phyloP scores from a whole-genome alignment of 1,284 basidiomycete genomes.

The Cystobasidium slooffiae region DNA sequence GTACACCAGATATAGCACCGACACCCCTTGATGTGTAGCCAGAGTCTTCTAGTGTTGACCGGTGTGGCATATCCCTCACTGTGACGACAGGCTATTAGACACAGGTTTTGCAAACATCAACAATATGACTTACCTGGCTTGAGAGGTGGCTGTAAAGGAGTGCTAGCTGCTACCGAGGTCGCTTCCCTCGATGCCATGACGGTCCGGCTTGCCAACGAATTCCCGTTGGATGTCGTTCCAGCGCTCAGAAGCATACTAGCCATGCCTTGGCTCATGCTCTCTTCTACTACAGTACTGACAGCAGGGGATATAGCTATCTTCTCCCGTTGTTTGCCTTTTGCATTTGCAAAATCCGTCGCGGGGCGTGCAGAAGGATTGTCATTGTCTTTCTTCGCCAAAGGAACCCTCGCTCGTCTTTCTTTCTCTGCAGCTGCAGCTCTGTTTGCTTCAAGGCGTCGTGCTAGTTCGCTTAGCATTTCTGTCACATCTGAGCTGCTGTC shows the following conservation, averaged over 20 bases:
- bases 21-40: constrained; percentile 1
- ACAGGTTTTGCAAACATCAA: neutral
- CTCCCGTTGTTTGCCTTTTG: constrained; percentile 27
- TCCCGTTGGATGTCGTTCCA: neutral
- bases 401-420: neutral
- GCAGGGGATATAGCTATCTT: constrained; percentile 20
- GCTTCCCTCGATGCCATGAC: neutral
- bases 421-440: constrained; percentile 18
- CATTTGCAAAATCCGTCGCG: neutral
- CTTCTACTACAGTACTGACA: constrained; percentile 20
- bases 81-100: neutral
- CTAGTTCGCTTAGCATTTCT: constrained; percentile 36
- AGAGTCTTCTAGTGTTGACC: constrained; percentile 1
- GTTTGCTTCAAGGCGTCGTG: constrained; percentile 23
- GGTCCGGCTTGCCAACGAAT: too few species aligned
- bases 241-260: constrained; percentile 14
- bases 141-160: neutral
- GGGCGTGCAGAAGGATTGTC: neutral
- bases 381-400: constrained; percentile 4
- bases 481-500: constrained; percentile 22
- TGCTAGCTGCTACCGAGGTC: neutral
- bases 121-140: neutral
- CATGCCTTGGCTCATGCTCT: constrained; percentile 30
- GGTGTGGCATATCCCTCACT: neutral
- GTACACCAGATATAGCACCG: neutral